These are phyloP conservation scores for Yamadazyma siamensis DNA, from an alignment of 1,139 yeast genomes.

Conservation along the genomic window DNA sequence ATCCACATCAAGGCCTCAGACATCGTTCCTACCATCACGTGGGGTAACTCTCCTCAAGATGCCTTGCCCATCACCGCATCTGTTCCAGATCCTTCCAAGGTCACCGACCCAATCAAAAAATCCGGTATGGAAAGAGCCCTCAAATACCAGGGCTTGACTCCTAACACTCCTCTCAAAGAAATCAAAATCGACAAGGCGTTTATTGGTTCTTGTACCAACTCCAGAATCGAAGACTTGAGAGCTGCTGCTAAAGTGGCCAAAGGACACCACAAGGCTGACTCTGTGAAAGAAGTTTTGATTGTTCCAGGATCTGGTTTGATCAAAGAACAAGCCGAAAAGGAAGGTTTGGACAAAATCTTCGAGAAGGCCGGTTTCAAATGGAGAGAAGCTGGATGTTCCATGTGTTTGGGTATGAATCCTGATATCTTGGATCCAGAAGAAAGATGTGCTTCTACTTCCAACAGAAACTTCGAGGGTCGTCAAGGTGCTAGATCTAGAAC, in stretches of 20 bases:
- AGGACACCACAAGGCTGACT: constrained; percentile 84
- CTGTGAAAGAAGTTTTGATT: constrained; percentile 78
- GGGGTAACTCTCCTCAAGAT: constrained; percentile 99
- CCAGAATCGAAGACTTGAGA: constrained; percentile 95
- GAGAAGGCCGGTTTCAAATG: constrained; percentile 93
- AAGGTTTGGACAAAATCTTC: constrained; percentile 89
- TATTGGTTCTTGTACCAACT: constrained; percentile 97
- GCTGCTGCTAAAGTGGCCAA: constrained; percentile 92
- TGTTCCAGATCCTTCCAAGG: constrained; percentile 84
- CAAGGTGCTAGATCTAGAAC: constrained; percentile 98
- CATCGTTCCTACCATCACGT: constrained; percentile 91
- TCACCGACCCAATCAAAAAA: constrained; percentile 70
- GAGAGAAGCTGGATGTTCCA: constrained; percentile 99
- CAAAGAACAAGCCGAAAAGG: constrained; percentile 87
- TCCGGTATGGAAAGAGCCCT: constrained; percentile 90
- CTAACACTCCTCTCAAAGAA: constrained; percentile 76
- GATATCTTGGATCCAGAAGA: constrained; percentile 92
- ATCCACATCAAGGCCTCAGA: constrained; percentile 79
- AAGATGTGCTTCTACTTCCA: constrained; percentile 97
- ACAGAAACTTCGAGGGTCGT: constrained; percentile 98
- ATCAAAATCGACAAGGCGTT: constrained; percentile 86
- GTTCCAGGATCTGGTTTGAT: constrained; percentile 98
- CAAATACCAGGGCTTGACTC: constrained; percentile 82
- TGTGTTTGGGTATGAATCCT: constrained; percentile 99
- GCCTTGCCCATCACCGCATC: constrained; percentile 88